Evolutionary conservation across 108 stramenopile genomes (phyloP).

Genomic region (Nannochloropsis gaditana): DNA sequence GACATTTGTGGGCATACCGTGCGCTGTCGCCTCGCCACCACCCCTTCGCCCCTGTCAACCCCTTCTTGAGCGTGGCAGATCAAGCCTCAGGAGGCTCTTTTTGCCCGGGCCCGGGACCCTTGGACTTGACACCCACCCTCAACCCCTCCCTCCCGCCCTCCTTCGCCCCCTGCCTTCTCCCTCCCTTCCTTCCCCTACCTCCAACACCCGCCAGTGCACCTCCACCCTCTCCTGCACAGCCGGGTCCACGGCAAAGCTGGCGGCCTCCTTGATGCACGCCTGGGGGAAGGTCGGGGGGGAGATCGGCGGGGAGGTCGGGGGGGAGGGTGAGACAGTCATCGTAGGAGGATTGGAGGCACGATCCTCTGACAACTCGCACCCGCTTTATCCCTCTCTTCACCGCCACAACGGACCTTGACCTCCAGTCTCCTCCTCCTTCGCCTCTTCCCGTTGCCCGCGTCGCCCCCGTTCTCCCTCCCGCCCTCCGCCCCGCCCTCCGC

Average conservation of each 20-base stretch:
- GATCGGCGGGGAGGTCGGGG: background rate
- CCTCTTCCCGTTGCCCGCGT: background rate
- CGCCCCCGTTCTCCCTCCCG: background rate
- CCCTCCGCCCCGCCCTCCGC: background rate
- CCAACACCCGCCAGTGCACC: background rate
- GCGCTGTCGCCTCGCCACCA: background rate
- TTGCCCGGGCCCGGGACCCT: background rate
- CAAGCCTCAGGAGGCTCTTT: no score
- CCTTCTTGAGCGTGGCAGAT: no score
- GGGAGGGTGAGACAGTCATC: background rate
- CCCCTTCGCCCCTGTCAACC: no score
- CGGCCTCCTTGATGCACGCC: background rate
- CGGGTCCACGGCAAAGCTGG: background rate
- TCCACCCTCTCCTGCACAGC: background rate
- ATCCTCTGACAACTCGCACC: no score
- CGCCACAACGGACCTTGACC: background rate
- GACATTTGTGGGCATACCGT: background rate
- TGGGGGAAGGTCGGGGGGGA: background rate
- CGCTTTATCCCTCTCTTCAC: background rate
- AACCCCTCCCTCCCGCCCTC: background rate
- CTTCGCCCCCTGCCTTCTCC: background rate
- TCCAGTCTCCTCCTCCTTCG: background rate
- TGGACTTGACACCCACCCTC: background rate
- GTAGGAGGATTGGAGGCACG: background rate
- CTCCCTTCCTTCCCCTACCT: background rate